Evolutionary conservation across 352 stramenopile species (phyloP).

Genomic region (Globisporangium iwayamae): DNA sequence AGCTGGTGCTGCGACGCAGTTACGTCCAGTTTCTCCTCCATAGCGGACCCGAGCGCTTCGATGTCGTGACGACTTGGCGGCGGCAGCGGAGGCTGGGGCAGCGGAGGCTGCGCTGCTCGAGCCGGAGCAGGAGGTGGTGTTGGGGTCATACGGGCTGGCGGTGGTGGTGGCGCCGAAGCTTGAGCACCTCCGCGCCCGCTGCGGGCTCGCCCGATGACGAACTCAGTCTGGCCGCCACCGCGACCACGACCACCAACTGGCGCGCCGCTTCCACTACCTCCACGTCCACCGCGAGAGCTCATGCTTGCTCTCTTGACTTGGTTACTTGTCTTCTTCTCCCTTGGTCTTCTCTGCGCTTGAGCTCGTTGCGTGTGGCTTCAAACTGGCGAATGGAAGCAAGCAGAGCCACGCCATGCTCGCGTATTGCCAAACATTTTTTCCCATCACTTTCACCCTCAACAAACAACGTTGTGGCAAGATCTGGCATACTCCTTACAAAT

Average conservation of each 20-base stretch:
- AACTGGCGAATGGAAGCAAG: conserved; percentile 5
- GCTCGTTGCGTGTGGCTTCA: background rate
- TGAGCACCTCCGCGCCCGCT: conserved; percentile 5
- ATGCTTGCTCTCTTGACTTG: conserved; percentile 5
- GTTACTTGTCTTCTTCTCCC: background rate
- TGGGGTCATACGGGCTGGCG: background rate
- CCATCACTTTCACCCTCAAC: background rate
- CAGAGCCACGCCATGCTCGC: background rate
- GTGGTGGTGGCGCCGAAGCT: background rate
- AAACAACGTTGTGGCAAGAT: background rate
- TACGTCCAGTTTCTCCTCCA: conserved; percentile 38
- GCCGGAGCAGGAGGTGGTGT: background rate
- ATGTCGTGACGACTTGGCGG: conserved; percentile 1
- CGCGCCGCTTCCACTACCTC: conserved; percentile 20
- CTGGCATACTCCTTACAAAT: background rate
- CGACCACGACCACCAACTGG: conserved; percentile 8
- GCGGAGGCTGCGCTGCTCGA: background rate
- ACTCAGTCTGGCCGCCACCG: background rate
- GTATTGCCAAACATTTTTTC: background rate
- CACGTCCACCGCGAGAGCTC: conserved; percentile 8
- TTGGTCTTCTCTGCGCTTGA: conserved; percentile 2
- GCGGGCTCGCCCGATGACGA: background rate
- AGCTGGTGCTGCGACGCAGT: conserved; percentile 20
- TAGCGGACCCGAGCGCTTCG: conserved; percentile 18
- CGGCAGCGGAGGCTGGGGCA: background rate